A percentile compares a stretch with the other conserved stretches of the same genome.
These are phyloP conservation scores for Quambalaria eucalypti DNA, from an alignment of 1,284 basidiomycete species.

Conservation along the genomic window DNA sequence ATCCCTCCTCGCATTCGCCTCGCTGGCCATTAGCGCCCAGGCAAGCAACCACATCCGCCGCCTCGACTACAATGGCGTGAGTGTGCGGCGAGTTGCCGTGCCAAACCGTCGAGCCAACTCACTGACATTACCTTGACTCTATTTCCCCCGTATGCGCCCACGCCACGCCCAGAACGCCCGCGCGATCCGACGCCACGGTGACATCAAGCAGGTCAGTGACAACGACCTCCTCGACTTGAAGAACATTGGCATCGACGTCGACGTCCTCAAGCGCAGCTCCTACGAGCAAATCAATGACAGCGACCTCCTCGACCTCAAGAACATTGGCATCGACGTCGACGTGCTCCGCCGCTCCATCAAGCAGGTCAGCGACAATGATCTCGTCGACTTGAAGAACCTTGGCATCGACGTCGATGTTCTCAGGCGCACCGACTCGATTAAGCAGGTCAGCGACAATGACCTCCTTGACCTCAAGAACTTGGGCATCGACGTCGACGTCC, in stretches of 20 bases:
- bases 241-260: background rate
- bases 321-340: background rate
- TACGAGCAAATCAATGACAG: background rate
- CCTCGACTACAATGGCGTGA: too few species aligned
- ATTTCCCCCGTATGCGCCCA: too few species aligned
- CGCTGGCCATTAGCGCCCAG: too few species aligned
- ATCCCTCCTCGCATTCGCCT: too few species aligned
- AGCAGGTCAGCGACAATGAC: background rate
- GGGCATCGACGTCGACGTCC: background rate
- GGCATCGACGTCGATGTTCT: background rate
- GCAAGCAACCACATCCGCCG: too few species aligned
- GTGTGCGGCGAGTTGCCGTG: too few species aligned
- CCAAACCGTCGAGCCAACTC: too few species aligned
- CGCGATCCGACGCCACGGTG: background rate
- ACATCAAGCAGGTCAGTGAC: background rate
- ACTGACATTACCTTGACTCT: too few species aligned
- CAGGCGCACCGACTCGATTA: background rate
- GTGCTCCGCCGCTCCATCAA: background rate
- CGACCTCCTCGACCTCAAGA: background rate
- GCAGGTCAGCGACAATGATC: background rate
- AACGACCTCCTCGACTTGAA: background rate
- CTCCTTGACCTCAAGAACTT: background rate
- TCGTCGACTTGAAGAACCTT: background rate
- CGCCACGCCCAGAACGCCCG: background rate
- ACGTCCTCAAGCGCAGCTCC: too few species aligned